Evolutionary conservation across 139 green algal genomes (phyloP).

Genomic region (Micractinium conductrix): DNA sequence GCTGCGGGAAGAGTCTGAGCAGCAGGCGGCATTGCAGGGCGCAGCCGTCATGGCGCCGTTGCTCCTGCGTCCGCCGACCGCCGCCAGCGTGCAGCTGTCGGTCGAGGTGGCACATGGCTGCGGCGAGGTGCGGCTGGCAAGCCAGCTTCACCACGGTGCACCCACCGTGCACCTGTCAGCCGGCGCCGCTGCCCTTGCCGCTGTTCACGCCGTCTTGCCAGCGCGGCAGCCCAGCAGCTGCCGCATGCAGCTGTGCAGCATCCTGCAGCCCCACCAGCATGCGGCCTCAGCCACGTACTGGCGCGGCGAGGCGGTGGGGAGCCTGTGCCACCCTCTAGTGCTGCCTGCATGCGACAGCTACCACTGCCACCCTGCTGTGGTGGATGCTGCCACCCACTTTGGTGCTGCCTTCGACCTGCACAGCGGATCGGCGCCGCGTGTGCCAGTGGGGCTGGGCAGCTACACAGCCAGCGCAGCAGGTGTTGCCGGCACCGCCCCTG

Average conservation of each 20-base stretch:
- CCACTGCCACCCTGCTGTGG: conserved; percentile 20
- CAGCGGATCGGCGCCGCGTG: not conserved
- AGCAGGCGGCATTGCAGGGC: not conserved
- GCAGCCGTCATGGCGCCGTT: not conserved
- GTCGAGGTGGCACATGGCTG: not conserved
- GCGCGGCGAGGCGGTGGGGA: not conserved
- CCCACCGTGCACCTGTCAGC: not conserved
- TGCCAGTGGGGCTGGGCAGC: not conserved
- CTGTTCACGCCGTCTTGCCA: too few relatives aligned
- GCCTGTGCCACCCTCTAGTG: not conserved
- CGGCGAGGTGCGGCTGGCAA: not conserved
- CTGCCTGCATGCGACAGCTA: not conserved
- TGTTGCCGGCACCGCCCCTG: too few relatives aligned
- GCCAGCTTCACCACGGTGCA: not conserved
- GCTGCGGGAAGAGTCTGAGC: not conserved
- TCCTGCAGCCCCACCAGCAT: not conserved
- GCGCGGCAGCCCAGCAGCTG: not conserved
- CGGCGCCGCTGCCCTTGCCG: too few relatives aligned
- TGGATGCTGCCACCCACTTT: conserved; percentile 15
- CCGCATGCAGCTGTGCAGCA: not conserved
- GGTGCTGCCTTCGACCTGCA: conserved; percentile 7
- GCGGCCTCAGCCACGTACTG: not conserved
- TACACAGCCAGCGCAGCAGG: not conserved
- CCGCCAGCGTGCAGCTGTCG: not conserved
- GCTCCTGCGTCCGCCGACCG: not conserved